Conservation (phyloP, 2,329 filamentous ascomycete genomes). For the Thermothelomyces thermophilus region DNA sequence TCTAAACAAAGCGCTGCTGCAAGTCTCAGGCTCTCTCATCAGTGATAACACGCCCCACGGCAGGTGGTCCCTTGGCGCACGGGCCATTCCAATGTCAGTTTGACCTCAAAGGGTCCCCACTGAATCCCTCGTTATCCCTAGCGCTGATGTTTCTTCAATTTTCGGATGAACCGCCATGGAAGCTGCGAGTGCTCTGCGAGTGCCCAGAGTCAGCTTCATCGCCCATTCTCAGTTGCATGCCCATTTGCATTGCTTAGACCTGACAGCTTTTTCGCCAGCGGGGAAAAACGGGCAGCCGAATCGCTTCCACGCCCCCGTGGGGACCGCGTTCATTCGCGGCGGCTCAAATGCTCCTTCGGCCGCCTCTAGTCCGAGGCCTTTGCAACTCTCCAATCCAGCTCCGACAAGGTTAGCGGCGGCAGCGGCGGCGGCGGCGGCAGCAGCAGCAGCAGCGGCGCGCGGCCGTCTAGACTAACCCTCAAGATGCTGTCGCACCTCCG, state of each 20-base stretch:
- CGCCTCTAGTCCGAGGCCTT: neutral
- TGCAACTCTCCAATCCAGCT: neutral
- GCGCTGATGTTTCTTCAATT: neutral
- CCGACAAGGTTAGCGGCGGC: neutral
- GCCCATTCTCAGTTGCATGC: too few relatives aligned
- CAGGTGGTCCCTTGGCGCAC: too few relatives aligned
- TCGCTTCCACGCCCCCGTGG: neutral
- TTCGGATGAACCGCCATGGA: neutral
- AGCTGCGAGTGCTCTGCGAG: neutral
- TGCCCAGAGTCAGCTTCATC: too few relatives aligned
- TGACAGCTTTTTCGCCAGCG: neutral
- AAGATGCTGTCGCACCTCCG: constrained; percentile 36
- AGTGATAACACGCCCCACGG: too few relatives aligned
- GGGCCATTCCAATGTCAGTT: too few relatives aligned
- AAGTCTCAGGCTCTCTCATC: too few relatives aligned
- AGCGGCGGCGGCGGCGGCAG: neutral
- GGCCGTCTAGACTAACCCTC: neutral
- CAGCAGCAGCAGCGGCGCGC: neutral
- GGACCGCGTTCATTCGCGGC: constrained; percentile 2
- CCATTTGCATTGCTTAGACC: too few relatives aligned
- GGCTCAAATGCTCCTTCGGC: constrained; percentile 6
- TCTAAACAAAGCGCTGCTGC: too few relatives aligned
- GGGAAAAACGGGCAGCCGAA: neutral
- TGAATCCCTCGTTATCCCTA: too few relatives aligned
- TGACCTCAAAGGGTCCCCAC: too few relatives aligned